A percentile compares a stretch with the other conserved stretches of the same genome.
Evolutionary conservation across 148 eudicot species (phyloP).

Genomic region (Silene conica): DNA sequence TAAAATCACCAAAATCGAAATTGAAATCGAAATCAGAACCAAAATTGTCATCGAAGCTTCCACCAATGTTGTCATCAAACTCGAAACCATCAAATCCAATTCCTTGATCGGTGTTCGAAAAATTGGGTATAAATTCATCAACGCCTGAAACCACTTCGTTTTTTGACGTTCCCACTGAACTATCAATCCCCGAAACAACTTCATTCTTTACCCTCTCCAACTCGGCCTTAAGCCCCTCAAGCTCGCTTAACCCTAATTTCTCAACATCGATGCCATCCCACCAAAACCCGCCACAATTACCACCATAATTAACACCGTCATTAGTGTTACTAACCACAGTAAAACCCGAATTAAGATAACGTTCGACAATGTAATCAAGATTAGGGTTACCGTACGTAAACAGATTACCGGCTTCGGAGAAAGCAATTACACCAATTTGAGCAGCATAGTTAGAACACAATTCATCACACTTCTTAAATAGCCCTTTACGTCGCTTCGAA

Average conservation of each 20-base stretch:
- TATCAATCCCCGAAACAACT: no score
- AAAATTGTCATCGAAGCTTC: no score
- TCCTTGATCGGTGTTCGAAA: no score
- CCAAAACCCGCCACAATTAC: slow-evolving; percentile 7
- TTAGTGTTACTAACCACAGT: no score
- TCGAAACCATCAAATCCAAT: no score
- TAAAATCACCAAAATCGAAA: no score
- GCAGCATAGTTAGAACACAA: background rate
- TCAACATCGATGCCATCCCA: slow-evolving; percentile 14
- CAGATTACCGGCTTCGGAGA: slow-evolving; percentile 18
- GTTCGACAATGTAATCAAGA: background rate
- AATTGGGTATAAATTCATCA: no score
- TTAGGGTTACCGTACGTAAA: slow-evolving; percentile 8
- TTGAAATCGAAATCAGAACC: no score
- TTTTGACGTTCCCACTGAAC: no score
- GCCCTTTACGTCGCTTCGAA: slow-evolving; percentile 13
- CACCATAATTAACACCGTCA: background rate
- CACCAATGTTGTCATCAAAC: no score
- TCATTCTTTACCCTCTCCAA: background rate
- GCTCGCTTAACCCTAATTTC: background rate
- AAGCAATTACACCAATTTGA: slow-evolving; percentile 12
- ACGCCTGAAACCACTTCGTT: no score
- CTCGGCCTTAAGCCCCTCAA: slow-evolving; percentile 6
- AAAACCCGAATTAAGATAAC: background rate
- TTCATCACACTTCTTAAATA: slow-evolving; percentile 10